Conservation (phyloP, 1,139 yeast species). For the Yamadazyma friedrichii region DNA sequence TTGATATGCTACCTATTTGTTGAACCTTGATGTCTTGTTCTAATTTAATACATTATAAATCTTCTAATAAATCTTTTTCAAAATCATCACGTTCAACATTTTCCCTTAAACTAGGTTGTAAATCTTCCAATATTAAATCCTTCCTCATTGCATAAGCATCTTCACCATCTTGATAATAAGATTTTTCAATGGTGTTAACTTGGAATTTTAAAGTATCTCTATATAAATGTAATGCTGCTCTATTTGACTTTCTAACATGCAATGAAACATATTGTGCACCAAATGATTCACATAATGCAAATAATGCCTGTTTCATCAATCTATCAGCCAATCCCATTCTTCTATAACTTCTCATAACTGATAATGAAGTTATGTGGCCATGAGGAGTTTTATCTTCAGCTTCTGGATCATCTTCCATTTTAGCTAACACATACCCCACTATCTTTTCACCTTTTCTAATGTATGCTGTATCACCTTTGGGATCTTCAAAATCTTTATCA, state of each 20-base stretch:
- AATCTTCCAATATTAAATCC: constrained; percentile 54
- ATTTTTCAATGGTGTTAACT: constrained; percentile 76
- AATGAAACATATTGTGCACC: constrained; percentile 82
- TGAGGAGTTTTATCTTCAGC: constrained; percentile 72
- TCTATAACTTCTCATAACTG: constrained; percentile 94
- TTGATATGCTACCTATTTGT: too few relatives aligned
- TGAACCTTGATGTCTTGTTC: not conserved
- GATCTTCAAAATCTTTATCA: constrained; percentile 31
- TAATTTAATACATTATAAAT: constrained; percentile 11
- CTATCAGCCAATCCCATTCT: constrained; percentile 94
- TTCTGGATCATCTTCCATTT: constrained; percentile 93
- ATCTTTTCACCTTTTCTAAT: constrained; percentile 69
- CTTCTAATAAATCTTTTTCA: constrained; percentile 33
- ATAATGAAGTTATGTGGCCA: constrained; percentile 91
- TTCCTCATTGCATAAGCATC: constrained; percentile 98
- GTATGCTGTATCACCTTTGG: constrained; percentile 56
- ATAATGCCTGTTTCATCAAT: constrained; percentile 82
- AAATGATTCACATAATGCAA: constrained; percentile 79
- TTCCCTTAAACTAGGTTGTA: constrained; percentile 56
- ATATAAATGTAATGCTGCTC: constrained; percentile 92
- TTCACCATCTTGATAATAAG: constrained; percentile 95
- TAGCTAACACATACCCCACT: constrained; percentile 92
- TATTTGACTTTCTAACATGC: constrained; percentile 90
- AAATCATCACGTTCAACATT: constrained; percentile 53
- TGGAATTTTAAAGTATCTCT: constrained; percentile 82